Evolutionary conservation across 306 rosid species (phyloP).

Genomic region (Malus orientalis): DNA sequence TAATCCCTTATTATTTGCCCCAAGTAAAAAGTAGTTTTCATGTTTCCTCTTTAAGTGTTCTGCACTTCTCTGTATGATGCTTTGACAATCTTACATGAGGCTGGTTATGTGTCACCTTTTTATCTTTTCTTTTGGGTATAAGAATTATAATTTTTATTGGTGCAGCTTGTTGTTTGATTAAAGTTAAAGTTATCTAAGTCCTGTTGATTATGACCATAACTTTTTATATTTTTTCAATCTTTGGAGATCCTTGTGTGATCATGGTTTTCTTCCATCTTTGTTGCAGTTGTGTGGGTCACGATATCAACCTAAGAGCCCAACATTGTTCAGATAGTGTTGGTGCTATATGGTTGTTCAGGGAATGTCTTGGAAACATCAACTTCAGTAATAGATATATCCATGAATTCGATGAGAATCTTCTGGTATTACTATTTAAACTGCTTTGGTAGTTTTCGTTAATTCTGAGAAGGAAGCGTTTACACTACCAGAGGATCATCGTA

Average conservation of each 20-base stretch:
- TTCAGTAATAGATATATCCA: slow-evolving; percentile 12
- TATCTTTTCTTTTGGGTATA: background rate
- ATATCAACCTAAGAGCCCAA: slow-evolving; percentile 9
- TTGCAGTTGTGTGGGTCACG: slow-evolving; percentile 30
- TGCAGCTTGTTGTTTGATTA: background rate
- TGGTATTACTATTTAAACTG: slow-evolving; percentile 18
- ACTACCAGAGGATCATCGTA: slow-evolving; percentile 53
- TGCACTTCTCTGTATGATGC: background rate
- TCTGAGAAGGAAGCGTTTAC: slow-evolving; percentile 34
- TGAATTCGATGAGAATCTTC: slow-evolving; percentile 28
- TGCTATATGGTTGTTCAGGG: slow-evolving; percentile 17
- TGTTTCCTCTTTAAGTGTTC: background rate
- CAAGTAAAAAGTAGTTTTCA: background rate
- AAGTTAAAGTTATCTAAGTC: background rate
- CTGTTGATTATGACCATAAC: background rate
- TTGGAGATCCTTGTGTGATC: background rate
- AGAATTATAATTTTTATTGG: background rate
- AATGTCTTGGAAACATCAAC: slow-evolving; percentile 11
- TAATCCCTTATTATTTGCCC: background rate
- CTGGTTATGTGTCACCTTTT: background rate
- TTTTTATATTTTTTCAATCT: background rate
- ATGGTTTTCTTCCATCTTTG: background rate
- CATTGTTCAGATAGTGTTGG: slow-evolving; percentile 4
- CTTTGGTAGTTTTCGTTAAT: slow-evolving; percentile 15
- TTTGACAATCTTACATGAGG: background rate